Evolutionary conservation across 1,139 yeast species (phyloP), one percentile per base, ranked within the genome.

Genomic region (Blastobotrys apis): DNA sequence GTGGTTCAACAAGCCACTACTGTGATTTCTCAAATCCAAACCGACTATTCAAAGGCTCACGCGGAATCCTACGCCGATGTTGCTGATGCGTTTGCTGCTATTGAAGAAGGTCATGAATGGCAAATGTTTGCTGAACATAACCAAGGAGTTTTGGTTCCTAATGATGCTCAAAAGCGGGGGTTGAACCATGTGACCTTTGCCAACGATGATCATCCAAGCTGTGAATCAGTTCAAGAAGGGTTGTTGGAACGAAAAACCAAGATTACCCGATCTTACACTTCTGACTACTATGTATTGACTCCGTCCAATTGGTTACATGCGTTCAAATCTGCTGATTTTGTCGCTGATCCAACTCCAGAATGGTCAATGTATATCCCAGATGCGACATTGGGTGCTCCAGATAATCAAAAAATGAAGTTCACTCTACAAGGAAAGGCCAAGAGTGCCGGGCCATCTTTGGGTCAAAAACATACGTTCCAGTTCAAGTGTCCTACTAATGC

Each of bases 301-400:
- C 70, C 68, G 19, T 51, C 74, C 0, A 63, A 69, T 26, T 73
- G 64, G 57, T 54, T 75, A 36, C 72, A 71, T 49, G 74, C 72
- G 53, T 75, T 71, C 61, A 68, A 68, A 48, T 63, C 74, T 12
- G 64, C 68, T 49, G 69, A 73, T 33, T 59, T 58, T 39, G 56
- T 63, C 37, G 59, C 58, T 44, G 75, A 72, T 50, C 63, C 74
- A 8, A 62, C 62, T 13, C 78, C 79, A 6, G 68, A 69, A 35
- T 55, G 72, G 46, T 68, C 73, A 26, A 54, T 75, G 22, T 74
- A 68, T 50, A 56, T 75, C 38, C 78, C 79, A 4, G 78, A 72
- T 21, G 62, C 73, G 41, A 54, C 62, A 32, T 48, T 73, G 16
- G 73, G 73, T 19, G 63, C 66, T 3, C 59, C 68, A 15, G 60